Evolutionary conservation across 2,329 filamentous ascomycete species (phyloP), one percentile per base, ranked within the genome.

Genomic region (Knufia petricola): DNA sequence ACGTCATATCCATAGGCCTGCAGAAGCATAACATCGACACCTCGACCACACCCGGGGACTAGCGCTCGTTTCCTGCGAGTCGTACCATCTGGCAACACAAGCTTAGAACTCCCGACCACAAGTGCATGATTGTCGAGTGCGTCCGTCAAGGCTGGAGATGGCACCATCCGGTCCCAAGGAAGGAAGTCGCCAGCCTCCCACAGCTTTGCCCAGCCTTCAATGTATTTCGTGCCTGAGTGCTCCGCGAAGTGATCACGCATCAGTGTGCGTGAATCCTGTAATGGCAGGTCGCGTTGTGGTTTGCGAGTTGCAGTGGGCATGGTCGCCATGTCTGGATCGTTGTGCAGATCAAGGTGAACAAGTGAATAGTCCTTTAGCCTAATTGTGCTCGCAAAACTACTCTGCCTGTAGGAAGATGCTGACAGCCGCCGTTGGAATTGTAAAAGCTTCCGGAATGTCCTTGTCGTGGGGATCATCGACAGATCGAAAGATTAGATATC

Each of bases 1-100:
- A 81, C 79, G 65, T 94, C 83, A 62, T 85, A 92, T 1, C 87
- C 87, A 60, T 82, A 78, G 8, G 78, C 78, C 43, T 81, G 77
- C 38, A 94, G 74, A 31, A 94, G 71, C 8, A 87, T 71, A 1
- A 87, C 84, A 66, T 94, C 88, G 60, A 92, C 84, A 3, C 87
- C 88, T 40, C 78, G 76, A 0, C 87, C 88, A 64, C 87, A 94
- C 3, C 87, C 87, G 0, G 87, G 85, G 0, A 94, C 83, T 7
- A 94, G 70, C 1, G 82, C 87, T 49, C 69, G 71, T 57, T 75
- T 77, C 48, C 67, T 60, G 32, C 57, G 58, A 26, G 50, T 56
- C 20, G 58, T 37, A 51, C 59, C 28, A 55, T 75, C 38, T 61
- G 79, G 12, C 69, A 55, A 46, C 8, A 59, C 44, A 10, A 47